Base-by-base conservation (phyloP, 1,139 yeast species). In the Sugiyamaella paludigena region DNA sequence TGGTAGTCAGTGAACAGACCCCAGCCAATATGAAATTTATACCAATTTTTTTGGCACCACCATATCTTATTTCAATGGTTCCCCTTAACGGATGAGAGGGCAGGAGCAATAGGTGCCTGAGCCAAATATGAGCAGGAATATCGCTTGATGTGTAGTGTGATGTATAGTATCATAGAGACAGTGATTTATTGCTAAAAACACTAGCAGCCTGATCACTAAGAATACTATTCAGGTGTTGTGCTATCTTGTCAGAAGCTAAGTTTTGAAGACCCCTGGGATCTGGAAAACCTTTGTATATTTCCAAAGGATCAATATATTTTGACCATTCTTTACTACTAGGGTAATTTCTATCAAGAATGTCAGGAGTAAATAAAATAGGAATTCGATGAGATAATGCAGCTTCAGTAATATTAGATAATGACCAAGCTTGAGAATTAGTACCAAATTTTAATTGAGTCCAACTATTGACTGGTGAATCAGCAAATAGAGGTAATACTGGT, bases 291-390 rank as follows among this genome's bases (percentile, higher is more conserved):
- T 31, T 19, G 15, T 46, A 46, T 24, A 4, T 7, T 26, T 47
- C 50, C 24, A 28, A 43, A 12, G 44, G 40, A 40, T 43, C 43
- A 2, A 47, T 19, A 16, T 38, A 39, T 16, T 33, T 35, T n/a
- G 37, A 28, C 50, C 50, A 47, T n/a, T 43, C 38, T 10, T 34
- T 10, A 27, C 47, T 33, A n/a, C 48, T 42, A 10, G 53, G 53
- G 34, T 39, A 50, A 26, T 31, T 44, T 43, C 50, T 43, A 36
- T 50, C 50, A 33, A 50, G 31, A 12, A 47, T 42, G 35, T 47
- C 53, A 2, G 53, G 53, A n/a, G 53, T 50, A 32, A 40, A 40
- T 11, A 43, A 31, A 13, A 36, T 36, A 8, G 50, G 50, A 7
- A 47, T 28, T 36, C 50, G 13, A 36, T 47, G 44, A n/a, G 40